phyloP scores from a whole-genome alignment of 371 early-diverging fungal genomes.

The Blastocladiella emersonii region DNA sequence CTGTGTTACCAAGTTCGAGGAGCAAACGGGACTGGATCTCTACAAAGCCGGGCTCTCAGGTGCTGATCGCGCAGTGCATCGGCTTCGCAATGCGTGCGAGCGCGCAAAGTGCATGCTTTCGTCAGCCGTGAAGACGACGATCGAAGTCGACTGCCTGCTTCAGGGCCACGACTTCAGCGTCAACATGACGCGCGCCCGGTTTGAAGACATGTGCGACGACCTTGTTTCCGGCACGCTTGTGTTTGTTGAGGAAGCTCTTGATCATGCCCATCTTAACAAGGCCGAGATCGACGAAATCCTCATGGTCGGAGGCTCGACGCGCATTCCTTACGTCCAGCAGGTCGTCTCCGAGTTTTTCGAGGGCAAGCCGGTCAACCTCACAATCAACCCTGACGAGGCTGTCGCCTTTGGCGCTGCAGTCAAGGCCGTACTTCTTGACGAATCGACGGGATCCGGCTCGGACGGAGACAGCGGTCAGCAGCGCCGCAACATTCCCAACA shows the following conservation, averaged over 20 bases:
- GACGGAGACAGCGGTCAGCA: slow-evolving; percentile 74
- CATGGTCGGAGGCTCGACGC: slow-evolving; percentile 98
- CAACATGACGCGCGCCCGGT: slow-evolving; percentile 90
- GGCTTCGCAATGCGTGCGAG: slow-evolving; percentile 91
- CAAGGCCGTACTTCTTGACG: slow-evolving; percentile 92
- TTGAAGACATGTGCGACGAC: slow-evolving; percentile 91
- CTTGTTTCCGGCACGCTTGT: slow-evolving; percentile 87
- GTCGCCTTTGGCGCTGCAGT: slow-evolving; percentile 98
- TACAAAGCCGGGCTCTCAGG: slow-evolving; percentile 70
- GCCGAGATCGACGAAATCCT: slow-evolving; percentile 86
- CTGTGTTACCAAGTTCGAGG: slow-evolving; percentile 80
- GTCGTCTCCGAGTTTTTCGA: slow-evolving; percentile 94
- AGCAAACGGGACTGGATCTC: too few relatives aligned
- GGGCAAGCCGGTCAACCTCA: slow-evolving; percentile 92
- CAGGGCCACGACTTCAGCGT: slow-evolving; percentile 87
- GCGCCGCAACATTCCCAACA: slow-evolving; percentile 75
- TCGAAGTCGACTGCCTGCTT: slow-evolving; percentile 89
- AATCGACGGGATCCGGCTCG: too few relatives aligned
- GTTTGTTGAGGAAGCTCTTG: slow-evolving; percentile 89
- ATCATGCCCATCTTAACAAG: slow-evolving; percentile 90
- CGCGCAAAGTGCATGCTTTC: slow-evolving; percentile 92
- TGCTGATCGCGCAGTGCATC: slow-evolving; percentile 83
- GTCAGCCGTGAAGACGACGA: slow-evolving; percentile 71
- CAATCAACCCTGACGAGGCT: slow-evolving; percentile 97
- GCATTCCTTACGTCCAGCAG: slow-evolving; percentile 99